Evolutionary conservation across 257 asterid genomes (phyloP).

Genomic region (Solanum medicagineum): DNA sequence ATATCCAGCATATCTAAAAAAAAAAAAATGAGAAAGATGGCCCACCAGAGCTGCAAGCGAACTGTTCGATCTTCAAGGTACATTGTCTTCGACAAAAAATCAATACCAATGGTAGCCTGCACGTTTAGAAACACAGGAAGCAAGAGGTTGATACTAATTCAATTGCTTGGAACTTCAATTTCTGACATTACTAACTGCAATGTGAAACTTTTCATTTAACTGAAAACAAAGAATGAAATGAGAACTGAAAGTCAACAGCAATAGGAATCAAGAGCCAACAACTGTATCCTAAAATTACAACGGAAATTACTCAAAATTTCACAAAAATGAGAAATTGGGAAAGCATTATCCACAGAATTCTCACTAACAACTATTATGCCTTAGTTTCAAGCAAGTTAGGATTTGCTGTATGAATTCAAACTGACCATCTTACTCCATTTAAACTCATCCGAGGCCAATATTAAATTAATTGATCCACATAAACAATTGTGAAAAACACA

Average conservation of each 20-base stretch:
- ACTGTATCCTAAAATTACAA: not conserved
- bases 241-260: not conserved
- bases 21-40: not conserved
- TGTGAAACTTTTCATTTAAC: not conserved
- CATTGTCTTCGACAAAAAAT: slow-evolving; percentile 54
- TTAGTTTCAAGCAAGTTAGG: not conserved
- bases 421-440: not conserved
- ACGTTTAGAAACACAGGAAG: not conserved
- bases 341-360: not conserved
- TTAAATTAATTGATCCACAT: not conserved
- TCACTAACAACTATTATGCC: not conserved
- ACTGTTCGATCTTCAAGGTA: slow-evolving; percentile 59
- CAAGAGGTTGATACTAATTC: not conserved
- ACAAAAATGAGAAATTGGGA: not conserved
- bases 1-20: not conserved
- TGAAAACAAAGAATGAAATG: not conserved
- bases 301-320: not conserved
- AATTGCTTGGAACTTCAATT: not conserved
- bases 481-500: not conserved
- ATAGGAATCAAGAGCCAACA: not conserved
- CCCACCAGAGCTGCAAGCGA: slow-evolving; percentile 28
- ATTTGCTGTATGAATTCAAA: not conserved
- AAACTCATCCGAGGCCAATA: not conserved
- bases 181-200: not conserved
- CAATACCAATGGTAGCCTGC: slow-evolving; percentile 55